Evolutionary conservation across 257 asterid species (phyloP).

Genomic region (Pogostemon cablin): DNA sequence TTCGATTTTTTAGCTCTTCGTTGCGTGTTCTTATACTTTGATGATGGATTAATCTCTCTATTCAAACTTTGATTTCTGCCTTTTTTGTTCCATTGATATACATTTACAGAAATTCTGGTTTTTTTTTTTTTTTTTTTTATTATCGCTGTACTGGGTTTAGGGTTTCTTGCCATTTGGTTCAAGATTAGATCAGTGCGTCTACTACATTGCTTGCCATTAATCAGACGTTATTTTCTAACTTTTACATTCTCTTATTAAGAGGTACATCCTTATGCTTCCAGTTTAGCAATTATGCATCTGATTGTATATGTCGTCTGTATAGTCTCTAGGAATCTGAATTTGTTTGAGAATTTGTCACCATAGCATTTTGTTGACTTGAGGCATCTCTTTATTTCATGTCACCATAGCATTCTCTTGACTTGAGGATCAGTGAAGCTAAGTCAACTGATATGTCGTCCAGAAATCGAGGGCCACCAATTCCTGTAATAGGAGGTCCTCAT

Average conservation of each 20-base stretch:
- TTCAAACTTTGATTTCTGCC: background rate
- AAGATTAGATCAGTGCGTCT: background rate
- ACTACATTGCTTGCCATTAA: conserved; percentile 8
- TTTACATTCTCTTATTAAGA: background rate
- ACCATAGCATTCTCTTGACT: conserved; percentile 19
- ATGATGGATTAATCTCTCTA: background rate
- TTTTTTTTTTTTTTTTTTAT: background rate
- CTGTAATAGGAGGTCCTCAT: conserved; percentile 62
- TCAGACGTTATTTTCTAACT: background rate
- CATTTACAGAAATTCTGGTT: background rate
- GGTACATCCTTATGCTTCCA: background rate
- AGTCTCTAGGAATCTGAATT: background rate
- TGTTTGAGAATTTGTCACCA: background rate
- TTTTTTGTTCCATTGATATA: background rate
- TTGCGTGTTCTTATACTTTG: conserved; percentile 5
- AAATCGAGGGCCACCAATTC: conserved; percentile 73
- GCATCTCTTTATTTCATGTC: conserved; percentile 21
- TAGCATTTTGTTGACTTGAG: background rate
- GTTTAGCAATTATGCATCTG: background rate
- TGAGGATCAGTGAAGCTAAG: conserved; percentile 23
- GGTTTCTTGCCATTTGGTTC: background rate
- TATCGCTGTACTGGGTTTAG: background rate
- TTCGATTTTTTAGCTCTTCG: background rate
- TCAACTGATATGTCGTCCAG: conserved; percentile 63
- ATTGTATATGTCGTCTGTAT: background rate